These are phyloP conservation scores for Calonectria ilicicola DNA, from an alignment of 2,329 filamentous ascomycete species.

Conservation along the genomic window DNA sequence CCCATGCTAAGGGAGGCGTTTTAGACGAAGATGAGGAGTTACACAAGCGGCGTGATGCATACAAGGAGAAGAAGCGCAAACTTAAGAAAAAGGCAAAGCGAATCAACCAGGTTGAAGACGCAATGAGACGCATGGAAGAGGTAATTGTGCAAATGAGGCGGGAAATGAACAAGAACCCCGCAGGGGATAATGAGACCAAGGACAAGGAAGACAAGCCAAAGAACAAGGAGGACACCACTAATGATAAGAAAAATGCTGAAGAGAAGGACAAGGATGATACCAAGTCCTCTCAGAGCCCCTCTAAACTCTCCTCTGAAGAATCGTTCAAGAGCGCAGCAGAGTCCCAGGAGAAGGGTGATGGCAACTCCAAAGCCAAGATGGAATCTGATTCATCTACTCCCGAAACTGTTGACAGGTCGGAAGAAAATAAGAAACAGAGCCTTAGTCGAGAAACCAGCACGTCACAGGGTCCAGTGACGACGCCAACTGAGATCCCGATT, in stretches of 20 bases:
- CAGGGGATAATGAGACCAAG: slow-evolving; percentile 4
- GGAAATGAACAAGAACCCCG: slow-evolving; percentile 27
- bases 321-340: slow-evolving; percentile 34
- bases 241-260: slow-evolving; percentile 17
- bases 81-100: slow-evolving; percentile 36
- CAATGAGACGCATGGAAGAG: slow-evolving; percentile 41
- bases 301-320: slow-evolving; percentile 37
- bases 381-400: slow-evolving; percentile 18
- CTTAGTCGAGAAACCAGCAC: neutral
- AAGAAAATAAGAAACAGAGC: slow-evolving; percentile 24
- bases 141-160: slow-evolving; percentile 41
- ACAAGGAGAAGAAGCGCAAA: slow-evolving; percentile 41
- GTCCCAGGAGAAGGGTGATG: slow-evolving; percentile 10
- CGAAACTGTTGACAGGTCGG: slow-evolving; percentile 16
- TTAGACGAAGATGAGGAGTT: slow-evolving; percentile 59
- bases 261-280: slow-evolving; percentile 22
- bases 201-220: slow-evolving; percentile 31
- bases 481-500: slow-evolving; percentile 6
- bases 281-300: slow-evolving; percentile 25
- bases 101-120: slow-evolving; percentile 37
- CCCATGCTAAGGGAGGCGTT: slow-evolving; percentile 69
- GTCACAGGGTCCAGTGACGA: slow-evolving; percentile 3
- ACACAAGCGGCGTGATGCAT: slow-evolving; percentile 41
- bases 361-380: neutral
- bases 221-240: slow-evolving; percentile 18